Evolutionary conservation across 108 stramenopile species (phyloP).

Genomic region (Cyclotella baltica): DNA sequence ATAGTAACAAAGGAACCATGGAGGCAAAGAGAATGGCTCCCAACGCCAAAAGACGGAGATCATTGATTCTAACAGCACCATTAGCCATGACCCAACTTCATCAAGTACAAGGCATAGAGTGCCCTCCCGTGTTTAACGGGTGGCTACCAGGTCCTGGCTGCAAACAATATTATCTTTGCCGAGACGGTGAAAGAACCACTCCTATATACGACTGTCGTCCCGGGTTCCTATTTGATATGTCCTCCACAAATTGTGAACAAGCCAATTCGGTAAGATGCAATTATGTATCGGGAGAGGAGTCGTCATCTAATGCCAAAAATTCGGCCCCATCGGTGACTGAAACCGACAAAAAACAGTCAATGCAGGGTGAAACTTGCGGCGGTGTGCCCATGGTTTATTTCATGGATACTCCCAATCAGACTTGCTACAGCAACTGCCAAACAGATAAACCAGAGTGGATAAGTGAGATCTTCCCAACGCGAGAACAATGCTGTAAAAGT

Average conservation of each 20-base stretch:
- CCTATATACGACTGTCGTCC: slow-evolving; percentile 8
- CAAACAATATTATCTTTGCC: slow-evolving; percentile 11
- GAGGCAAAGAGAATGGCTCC: background rate
- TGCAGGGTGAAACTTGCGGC: background rate
- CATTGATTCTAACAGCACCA: background rate
- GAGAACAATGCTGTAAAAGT: slow-evolving; percentile 15
- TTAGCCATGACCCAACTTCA: background rate
- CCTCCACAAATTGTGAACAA: background rate
- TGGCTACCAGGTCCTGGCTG: slow-evolving; percentile 15
- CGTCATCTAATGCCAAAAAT: too few relatives aligned
- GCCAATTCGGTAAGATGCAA: background rate
- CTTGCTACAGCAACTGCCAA: slow-evolving; percentile 5
- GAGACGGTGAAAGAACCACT: background rate
- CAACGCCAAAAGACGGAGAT: too few relatives aligned
- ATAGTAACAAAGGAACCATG: too few relatives aligned
- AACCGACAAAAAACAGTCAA: background rate
- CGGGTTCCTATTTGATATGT: slow-evolving; percentile 11
- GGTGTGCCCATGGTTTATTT: slow-evolving; percentile 4
- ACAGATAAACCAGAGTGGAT: slow-evolving; percentile 10
- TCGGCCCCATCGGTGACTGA: background rate
- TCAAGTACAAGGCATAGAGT: background rate
- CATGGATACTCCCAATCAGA: slow-evolving; percentile 8
- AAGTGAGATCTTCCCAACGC: slow-evolving; percentile 9
- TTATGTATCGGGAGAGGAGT: background rate
- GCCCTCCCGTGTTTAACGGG: background rate